phyloP scores from a whole-genome alignment of 805 yeast species.

The Candida loeiensis region DNA sequence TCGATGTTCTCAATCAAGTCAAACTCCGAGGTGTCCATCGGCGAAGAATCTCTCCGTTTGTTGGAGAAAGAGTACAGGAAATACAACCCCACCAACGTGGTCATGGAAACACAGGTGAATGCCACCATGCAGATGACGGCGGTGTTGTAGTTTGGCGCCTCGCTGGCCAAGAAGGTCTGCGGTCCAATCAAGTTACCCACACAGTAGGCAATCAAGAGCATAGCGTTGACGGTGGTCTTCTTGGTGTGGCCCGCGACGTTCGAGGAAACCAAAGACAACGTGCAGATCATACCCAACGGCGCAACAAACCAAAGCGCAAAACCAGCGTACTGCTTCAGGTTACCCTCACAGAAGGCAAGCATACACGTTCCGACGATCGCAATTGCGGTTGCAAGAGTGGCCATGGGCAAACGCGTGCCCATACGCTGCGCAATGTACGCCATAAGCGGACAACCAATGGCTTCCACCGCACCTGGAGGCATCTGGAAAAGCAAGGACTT shows the following conservation, averaged over 20 bases:
- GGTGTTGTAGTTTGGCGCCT: slow-evolving; percentile 43
- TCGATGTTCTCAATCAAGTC: slow-evolving; percentile 30
- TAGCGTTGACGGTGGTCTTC: slow-evolving; percentile 45
- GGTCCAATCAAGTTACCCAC: slow-evolving; percentile 57
- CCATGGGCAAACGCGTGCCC: slow-evolving; percentile 26
- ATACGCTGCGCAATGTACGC: slow-evolving; percentile 23
- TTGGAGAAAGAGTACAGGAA: slow-evolving; percentile 32
- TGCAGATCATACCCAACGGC: slow-evolving; percentile 27
- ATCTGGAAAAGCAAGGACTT: slow-evolving; percentile 42
- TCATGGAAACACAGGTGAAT: slow-evolving; percentile 25
- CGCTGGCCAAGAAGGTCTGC: slow-evolving; percentile 41
- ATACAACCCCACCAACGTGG: slow-evolving; percentile 24
- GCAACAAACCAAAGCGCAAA: slow-evolving; percentile 31
- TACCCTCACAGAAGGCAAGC: slow-evolving; percentile 39
- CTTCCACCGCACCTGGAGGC: slow-evolving; percentile 48
- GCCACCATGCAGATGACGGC: slow-evolving; percentile 42
- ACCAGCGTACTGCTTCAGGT: slow-evolving; percentile 22
- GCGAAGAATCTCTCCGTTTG: slow-evolving; percentile 6
- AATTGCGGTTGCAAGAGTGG: slow-evolving; percentile 21
- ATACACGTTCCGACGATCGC: slow-evolving; percentile 30
- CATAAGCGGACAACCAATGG: slow-evolving; percentile 33
- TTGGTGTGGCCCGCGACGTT: slow-evolving; percentile 59
- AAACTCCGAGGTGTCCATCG: slow-evolving; percentile 1
- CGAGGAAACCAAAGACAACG: slow-evolving; percentile 38
- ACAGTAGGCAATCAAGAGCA: slow-evolving; percentile 47